A percentile compares a stretch with the other conserved stretches of the same genome.
phyloP scores from a whole-genome alignment of 805 yeast species.

The Danielia reshetovae region DNA sequence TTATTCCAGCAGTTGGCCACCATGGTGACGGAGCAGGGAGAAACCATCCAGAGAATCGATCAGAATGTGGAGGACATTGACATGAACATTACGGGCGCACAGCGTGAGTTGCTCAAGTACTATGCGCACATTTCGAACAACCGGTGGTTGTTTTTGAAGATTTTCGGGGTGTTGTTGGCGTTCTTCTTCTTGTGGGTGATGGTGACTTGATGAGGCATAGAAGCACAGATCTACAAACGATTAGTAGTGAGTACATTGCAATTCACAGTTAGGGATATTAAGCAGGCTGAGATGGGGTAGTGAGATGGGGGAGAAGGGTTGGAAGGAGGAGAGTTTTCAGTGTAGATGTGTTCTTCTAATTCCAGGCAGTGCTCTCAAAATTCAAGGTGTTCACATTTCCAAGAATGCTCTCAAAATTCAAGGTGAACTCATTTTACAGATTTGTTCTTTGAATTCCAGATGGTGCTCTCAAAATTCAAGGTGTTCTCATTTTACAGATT shows the following conservation, averaged over 20 bases:
- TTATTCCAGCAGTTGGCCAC: conserved; percentile 92
- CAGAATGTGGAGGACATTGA: conserved; percentile 91
- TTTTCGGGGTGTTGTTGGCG: conserved; percentile 80
- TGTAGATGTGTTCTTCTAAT: too few species aligned
- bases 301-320: background rate
- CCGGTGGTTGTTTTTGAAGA: conserved; percentile 86
- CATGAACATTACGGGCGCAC: conserved; percentile 88
- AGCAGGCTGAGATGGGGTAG: too few species aligned
- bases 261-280: too few species aligned
- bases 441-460: too few species aligned
- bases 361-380: too few species aligned
- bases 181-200: conserved; percentile 77
- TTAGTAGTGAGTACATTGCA: too few species aligned
- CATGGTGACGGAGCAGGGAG: conserved; percentile 98
- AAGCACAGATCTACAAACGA: too few species aligned
- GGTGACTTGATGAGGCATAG: conserved; percentile 58
- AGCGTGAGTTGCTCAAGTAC: conserved; percentile 85
- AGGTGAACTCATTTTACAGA: too few species aligned
- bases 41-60: conserved; percentile 91
- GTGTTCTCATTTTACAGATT: too few species aligned
- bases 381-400: too few species aligned
- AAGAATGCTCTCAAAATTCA: too few species aligned
- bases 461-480: too few species aligned
- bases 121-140: conserved; percentile 84
- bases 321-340: background rate